Base-by-base conservation (phyloP, 495 filamentous ascomycete genomes). In the Aspergillus mulundensis region DNA sequence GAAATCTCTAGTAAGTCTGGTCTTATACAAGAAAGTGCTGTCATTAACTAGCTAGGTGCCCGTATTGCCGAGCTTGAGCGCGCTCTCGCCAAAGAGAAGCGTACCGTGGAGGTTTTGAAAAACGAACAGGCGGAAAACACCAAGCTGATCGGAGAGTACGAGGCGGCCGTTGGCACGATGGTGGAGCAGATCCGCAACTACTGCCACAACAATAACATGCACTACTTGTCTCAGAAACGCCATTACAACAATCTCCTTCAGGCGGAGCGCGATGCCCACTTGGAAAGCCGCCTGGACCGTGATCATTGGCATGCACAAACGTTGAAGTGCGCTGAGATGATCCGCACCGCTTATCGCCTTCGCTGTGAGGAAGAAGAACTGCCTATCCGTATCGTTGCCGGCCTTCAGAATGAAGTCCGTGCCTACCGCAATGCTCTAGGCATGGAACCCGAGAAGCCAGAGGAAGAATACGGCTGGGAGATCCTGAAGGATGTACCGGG, bases 171-270 rank as follows among this genome's bases (percentile, higher is more conserved):
- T 12, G 77, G 79, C 30, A 73, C 75, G 5, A 79, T 84, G 65
- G 78, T 84, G 16, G 79, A 85, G 40, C 81, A 83, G 57, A 80
- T 86, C 34, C 82, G 84, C 43, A 78, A 78, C 47, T 86, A 84
- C 64, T 81, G 78, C 54, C 81, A 79, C 61, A 77, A 78, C 64
- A 82, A 85, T 61, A 84, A 85, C 54, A 76, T 79, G 67, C 73
- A 82, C 51, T 81, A 74, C 58, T 69, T 81, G 5, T 65, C 77
- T 12, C 73, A 84, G 55, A 82, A 85, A 50, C 71, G 72, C 53
- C 82, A 85, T 66, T 87, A 85, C 68, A 80, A 82, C 56, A 73
- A 70, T 34, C 75, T 85, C 2, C 66, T 87, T 0, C 78, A 84
- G 44, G 72, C 77, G 1, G 81, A 85, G 54, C 80, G 83, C 15